Conservation (phyloP, 2,329 filamentous ascomycete genomes). For the Hypoxylon sp. region DNA sequence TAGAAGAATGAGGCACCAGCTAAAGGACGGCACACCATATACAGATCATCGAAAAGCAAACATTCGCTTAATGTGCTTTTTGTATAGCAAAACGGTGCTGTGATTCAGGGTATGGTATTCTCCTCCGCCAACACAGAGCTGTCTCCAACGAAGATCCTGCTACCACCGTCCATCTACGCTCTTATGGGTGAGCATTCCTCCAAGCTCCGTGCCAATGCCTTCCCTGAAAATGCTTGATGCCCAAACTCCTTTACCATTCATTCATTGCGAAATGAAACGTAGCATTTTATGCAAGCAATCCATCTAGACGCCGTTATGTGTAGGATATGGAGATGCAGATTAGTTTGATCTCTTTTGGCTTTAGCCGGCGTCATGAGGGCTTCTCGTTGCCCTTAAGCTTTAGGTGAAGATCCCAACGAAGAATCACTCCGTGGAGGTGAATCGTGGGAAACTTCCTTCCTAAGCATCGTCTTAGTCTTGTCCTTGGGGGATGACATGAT, state of each 20-base stretch:
- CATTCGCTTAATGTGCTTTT: background rate
- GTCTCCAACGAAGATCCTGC: conserved; percentile 29
- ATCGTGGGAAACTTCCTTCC: background rate
- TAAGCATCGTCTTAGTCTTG: background rate
- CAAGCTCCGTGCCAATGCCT: conserved; percentile 17
- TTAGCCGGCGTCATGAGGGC: conserved; percentile 35
- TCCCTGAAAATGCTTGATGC: conserved; percentile 45
- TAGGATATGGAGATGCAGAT: conserved; percentile 3
- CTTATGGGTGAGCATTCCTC: conserved; percentile 12
- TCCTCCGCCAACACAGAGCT: conserved; percentile 9
- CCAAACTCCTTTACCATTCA: conserved; percentile 27
- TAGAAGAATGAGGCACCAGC: background rate
- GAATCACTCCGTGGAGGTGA: background rate
- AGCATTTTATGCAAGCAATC: conserved; percentile 9
- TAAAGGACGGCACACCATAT: background rate
- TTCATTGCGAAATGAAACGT: conserved; percentile 18
- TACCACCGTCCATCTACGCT: conserved; percentile 21
- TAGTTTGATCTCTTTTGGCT: conserved; percentile 14
- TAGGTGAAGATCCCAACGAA: conserved; percentile 27
- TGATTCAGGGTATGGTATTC: conserved; percentile 8
- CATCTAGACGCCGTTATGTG: conserved; percentile 8
- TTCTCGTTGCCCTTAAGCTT: conserved; percentile 37
- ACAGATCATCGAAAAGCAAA: background rate
- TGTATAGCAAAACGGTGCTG: conserved; percentile 1
- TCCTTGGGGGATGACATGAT: conserved; percentile 2